Evolutionary conservation across 2,329 filamentous ascomycete genomes (phyloP).

Genomic region (Claviceps sp.): DNA sequence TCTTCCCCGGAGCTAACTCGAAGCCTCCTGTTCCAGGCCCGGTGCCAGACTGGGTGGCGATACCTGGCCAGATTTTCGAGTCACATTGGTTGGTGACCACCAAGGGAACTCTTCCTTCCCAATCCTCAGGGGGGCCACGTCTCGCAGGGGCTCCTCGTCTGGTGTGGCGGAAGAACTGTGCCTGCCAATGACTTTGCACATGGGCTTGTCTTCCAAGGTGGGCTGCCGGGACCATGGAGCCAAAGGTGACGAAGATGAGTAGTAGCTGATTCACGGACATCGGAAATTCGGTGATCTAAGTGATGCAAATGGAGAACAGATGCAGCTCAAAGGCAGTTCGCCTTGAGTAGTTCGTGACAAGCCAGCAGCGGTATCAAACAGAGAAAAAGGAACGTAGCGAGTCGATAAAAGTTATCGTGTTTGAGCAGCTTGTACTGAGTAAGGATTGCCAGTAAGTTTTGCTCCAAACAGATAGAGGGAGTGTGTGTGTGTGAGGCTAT

Average conservation of each 20-base stretch:
- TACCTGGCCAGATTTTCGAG: slow-evolving; percentile 61
- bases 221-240: slow-evolving; percentile 9
- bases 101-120: slow-evolving; percentile 39
- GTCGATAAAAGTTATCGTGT: not conserved
- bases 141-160: slow-evolving; percentile 14
- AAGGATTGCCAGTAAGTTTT: not conserved
- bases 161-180: slow-evolving; percentile 14
- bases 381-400: not conserved
- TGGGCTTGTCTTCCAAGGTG: slow-evolving; percentile 7
- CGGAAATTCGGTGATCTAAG: not conserved
- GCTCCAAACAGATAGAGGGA: not conserved
- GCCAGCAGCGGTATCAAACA: not conserved
- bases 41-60: slow-evolving; percentile 58
- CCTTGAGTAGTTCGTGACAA: not conserved
- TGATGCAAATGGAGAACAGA: not conserved
- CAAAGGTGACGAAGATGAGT: slow-evolving; percentile 11
- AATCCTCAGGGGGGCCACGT: slow-evolving; percentile 19
- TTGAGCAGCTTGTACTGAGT: not conserved
- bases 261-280: slow-evolving; percentile 12
- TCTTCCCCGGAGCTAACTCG: slow-evolving; percentile 44
- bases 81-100: slow-evolving; percentile 59
- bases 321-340: not conserved
- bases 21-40: slow-evolving; percentile 58
- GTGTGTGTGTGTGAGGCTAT: not conserved
- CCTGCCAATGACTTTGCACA: slow-evolving; percentile 13